Evolutionary conservation across 1,139 yeast species (phyloP).

Genomic region (Pichia sp.): DNA sequence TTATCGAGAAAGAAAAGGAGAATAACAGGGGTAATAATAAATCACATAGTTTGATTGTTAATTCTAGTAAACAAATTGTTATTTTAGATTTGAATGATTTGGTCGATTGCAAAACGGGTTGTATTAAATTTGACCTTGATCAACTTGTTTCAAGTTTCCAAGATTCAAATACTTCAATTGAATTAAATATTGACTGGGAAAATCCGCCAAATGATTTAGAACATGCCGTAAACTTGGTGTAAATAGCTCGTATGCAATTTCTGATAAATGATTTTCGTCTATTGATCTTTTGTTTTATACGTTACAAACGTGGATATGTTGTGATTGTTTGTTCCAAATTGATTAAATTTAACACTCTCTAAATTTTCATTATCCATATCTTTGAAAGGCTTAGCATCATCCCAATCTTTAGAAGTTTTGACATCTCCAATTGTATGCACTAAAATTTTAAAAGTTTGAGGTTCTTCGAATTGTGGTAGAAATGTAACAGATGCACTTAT

Average conservation of each 20-base stretch:
- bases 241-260: background rate
- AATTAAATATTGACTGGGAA: constrained; percentile 10
- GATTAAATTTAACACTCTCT: constrained; percentile 63
- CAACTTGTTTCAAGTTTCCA: background rate
- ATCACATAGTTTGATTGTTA: no score
- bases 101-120: constrained; percentile 7
- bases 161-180: background rate
- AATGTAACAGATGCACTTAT: constrained; percentile 85
- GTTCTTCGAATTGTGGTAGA: constrained; percentile 59
- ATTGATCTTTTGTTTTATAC: constrained; percentile 35
- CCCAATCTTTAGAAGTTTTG: constrained; percentile 79
- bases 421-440: constrained; percentile 76
- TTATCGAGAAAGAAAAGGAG: constrained; percentile 5
- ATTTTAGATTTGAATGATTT: constrained; percentile 5
- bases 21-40: background rate
- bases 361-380: constrained; percentile 48
- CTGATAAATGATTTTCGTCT: background rate
- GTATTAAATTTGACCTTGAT: constrained; percentile 2
- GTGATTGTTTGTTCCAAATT: constrained; percentile 65
- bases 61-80: background rate
- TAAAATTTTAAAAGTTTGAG: constrained; percentile 76
- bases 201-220: constrained; percentile 14
- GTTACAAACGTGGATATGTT: constrained; percentile 73
- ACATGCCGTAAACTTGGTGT: background rate
- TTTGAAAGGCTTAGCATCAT: constrained; percentile 36